Evolutionary conservation across 805 yeast genomes (phyloP).

Genomic region (Metschnikowia hibisci): DNA sequence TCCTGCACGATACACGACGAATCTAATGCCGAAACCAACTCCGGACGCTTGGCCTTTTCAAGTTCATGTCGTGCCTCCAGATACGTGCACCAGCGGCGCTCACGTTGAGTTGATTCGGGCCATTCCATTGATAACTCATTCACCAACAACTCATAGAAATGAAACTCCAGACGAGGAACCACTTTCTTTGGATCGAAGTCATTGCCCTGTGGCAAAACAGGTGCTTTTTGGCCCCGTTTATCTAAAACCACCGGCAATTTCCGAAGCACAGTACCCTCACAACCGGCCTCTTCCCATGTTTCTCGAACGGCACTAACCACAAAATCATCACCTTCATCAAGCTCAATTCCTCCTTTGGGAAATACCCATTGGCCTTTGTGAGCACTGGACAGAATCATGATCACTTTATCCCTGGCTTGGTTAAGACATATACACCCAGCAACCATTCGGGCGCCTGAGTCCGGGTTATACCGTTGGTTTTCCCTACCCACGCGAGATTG

Average conservation of each 20-base stretch:
- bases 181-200: conserved; percentile 34
- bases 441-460: conserved; percentile 76
- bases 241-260: conserved; percentile 69
- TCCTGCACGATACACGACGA: conserved; percentile 49
- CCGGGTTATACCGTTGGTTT: conserved; percentile 55
- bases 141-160: conserved; percentile 75
- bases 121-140: conserved; percentile 53
- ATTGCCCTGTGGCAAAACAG: conserved; percentile 28
- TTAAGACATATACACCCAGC: conserved; percentile 87
- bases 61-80: conserved; percentile 64
- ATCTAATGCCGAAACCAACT: conserved; percentile 60
- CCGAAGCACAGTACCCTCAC: conserved; percentile 55
- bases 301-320: conserved; percentile 69
- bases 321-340: conserved; percentile 60
- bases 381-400: conserved; percentile 74
- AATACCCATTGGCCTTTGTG: conserved; percentile 74
- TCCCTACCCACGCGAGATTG: conserved; percentile 50
- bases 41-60: conserved; percentile 56
- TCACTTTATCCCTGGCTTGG: conserved; percentile 52
- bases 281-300: conserved; percentile 98
- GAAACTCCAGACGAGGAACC: conserved; percentile 81
- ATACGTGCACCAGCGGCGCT: conserved; percentile 72
- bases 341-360: conserved; percentile 95
- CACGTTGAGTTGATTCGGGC: conserved; percentile 70
- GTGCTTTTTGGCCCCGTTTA: conserved; percentile 37